These are phyloP conservation scores for Auriscalpium orientale DNA, from an alignment of 768 basidiomycete species.

Conservation along the genomic window DNA sequence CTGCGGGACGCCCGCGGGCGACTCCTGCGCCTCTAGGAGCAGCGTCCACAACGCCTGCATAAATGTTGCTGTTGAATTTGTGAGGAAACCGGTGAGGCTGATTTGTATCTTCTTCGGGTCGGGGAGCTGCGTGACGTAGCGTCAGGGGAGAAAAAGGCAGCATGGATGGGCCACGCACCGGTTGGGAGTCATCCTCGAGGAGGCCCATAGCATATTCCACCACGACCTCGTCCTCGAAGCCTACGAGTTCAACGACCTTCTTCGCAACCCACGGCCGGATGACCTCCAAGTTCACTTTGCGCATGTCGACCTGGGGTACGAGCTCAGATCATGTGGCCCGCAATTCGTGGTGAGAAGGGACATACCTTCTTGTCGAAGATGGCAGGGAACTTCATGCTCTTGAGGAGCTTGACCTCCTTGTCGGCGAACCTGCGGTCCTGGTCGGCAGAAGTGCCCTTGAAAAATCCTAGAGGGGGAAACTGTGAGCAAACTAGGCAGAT, in stretches of 20 bases:
- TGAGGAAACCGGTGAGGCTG: constrained; percentile 86
- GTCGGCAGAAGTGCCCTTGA: constrained; percentile 87
- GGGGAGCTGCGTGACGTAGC: constrained; percentile 46
- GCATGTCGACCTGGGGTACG: constrained; percentile 71
- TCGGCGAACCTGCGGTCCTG: constrained; percentile 91
- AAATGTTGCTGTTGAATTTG: constrained; percentile 76
- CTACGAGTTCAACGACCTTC: constrained; percentile 83
- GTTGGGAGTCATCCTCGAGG: constrained; percentile 76
- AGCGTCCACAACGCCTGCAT: constrained; percentile 87
- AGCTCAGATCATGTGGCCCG: background rate
- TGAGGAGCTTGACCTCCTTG: constrained; percentile 88
- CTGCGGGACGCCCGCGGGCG: constrained; percentile 81
- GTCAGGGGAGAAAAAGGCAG: background rate
- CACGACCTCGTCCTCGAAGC: constrained; percentile 95
- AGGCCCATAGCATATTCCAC: constrained; percentile 95
- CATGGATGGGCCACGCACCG: constrained; percentile 41
- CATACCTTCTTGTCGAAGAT: constrained; percentile 82
- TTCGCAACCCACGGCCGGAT: constrained; percentile 95
- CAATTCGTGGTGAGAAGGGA: background rate
- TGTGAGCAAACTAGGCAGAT: background rate
- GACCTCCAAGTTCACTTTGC: constrained; percentile 88
- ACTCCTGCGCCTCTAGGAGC: constrained; percentile 87
- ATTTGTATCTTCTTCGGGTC: constrained; percentile 97
- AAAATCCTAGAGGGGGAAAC: constrained; percentile 44
- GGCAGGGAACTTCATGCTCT: constrained; percentile 83